Conservation (phyloP, 202 grass and related monocot species). For the Setaria italica region DNA sequence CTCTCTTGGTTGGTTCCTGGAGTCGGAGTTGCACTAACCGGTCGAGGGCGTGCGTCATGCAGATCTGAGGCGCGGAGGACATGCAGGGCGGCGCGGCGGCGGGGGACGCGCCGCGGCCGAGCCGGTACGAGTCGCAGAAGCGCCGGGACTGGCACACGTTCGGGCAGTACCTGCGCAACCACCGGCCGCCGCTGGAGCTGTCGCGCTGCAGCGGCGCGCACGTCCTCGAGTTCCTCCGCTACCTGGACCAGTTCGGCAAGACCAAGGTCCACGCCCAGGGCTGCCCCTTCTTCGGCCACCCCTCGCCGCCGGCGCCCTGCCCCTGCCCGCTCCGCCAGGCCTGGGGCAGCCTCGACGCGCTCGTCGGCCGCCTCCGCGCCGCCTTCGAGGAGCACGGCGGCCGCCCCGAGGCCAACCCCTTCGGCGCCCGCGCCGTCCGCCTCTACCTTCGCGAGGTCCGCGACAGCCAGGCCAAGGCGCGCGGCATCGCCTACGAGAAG, state of each 20-base stretch:
- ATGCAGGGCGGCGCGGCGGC: conserved; percentile 50
- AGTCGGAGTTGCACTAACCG: conserved; percentile 26
- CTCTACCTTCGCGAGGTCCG: conserved; percentile 87
- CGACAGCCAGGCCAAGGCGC: conserved; percentile 84
- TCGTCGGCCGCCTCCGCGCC: conserved; percentile 90
- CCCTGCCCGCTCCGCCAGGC: conserved; percentile 86
- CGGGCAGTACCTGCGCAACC: conserved; percentile 96
- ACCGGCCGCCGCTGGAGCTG: conserved; percentile 88
- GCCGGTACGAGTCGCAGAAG: conserved; percentile 97
- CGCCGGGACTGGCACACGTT: conserved; percentile 98
- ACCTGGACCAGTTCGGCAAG: conserved; percentile 96
- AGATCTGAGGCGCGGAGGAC: conserved; percentile 45
- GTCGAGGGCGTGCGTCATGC: background rate
- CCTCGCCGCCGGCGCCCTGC: conserved; percentile 75
- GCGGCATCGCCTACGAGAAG: conserved; percentile 98
- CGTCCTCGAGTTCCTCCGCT: conserved; percentile 88
- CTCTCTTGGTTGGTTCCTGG: background rate
- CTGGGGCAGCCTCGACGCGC: conserved; percentile 95
- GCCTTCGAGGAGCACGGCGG: conserved; percentile 98
- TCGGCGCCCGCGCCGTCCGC: conserved; percentile 80
- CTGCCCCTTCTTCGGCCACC: conserved; percentile 93
- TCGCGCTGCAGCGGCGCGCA: conserved; percentile 90
- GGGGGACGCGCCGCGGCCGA: conserved; percentile 56
- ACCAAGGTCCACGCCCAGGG: conserved; percentile 82
- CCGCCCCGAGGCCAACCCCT: conserved; percentile 79